Evolutionary conservation across 1,284 basidiomycete species (phyloP), one percentile per base, ranked within the genome.

Genomic region (Apiotrichum laibachii): DNA sequence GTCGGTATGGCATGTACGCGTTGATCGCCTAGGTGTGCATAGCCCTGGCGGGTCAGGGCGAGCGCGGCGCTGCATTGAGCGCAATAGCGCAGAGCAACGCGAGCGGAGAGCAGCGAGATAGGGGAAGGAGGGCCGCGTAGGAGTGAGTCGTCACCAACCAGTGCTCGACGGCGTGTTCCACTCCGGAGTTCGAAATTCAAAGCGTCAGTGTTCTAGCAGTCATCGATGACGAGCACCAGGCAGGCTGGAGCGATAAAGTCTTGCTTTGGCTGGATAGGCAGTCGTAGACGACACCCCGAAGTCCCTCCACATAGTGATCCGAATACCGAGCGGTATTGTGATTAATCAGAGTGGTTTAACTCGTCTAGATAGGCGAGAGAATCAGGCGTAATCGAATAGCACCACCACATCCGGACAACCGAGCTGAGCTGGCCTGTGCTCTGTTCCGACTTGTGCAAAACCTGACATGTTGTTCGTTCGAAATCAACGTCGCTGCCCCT

Each of bases 321-420:
- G 18, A 33, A 35, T 49, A 35, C 47, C 46, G 46, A 34, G n/a
- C 46, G 31, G 44, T n/a, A 48, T 34, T 34, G 5, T 12, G 22
- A 18, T 18, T 33, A 33, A 15, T 21, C 26, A 31, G 26, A 31
- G 26, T 31, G 26, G 26, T 31, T 19, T 15, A 22, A 12, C 33
- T 49, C 47, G 47, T 49, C 47, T 49, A 49, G 47, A 49, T 49
- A 35, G 47, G 47, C 47, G 26, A 48, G 46, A 34, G 33, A 49
- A 49, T 49, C 47, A 49, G 47, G 47, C 47, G 31, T 49, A 49
- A 34, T 49, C 33, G 11, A 49, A 21, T 35, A 33, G 16, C 9
- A 9, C 18, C 9, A 9, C 18, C 45, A 47, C 26, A 31, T 31
- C 45, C 45, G 15, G 45, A 33, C 45, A 33, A 31, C 26, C 45